Base-by-base conservation (phyloP, 2,329 filamentous ascomycete species). In the Aspergillus pseudonomiae region DNA sequence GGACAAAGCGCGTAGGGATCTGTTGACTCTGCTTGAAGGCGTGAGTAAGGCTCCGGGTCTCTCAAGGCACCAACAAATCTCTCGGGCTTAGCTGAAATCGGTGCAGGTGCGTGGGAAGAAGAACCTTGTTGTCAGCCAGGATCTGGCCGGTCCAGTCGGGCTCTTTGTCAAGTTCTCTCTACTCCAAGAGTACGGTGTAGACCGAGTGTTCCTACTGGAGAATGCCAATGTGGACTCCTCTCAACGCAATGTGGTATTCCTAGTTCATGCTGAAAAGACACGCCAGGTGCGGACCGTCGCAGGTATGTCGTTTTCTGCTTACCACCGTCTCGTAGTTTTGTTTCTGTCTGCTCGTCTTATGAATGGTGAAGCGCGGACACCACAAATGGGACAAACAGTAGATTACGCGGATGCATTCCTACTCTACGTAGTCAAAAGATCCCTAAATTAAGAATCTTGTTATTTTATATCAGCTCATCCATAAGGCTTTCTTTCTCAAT, bases 131-230 rank as follows among this genome's bases (percentile, higher is more conserved):
- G 90, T 99, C 75, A 94, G 98, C 78, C 92, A 91, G 79, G 90
- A 89, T 72, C 85, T 99, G 71, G 93, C 94, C 70, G 95, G 94
- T 28, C 92, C 94, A 34, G 86, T 99, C 70, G 93, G 94, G 64
- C 86, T 94, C 64, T 90, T 99, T 70, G 93, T 96, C 81, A 97
- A 97, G 78, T 96, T 97, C 74, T 94, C 94, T 26, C 94, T 92
- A 11, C 86, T 97, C 19, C 93, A 98, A 76, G 95, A 99, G 74
- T 97, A 98, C 81, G 96, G 96, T 34, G 94, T 99, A 70, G 94
- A 98, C 79, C 96, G 96, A 79, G 92, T 97, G 70, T 99, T 98
- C 83, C 91, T 97, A 74, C 84, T 99, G 54, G 95, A 99, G 79
- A 98, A 97, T 80, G 88, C 91, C 74, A 98, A 99, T 80, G 90